Evolutionary conservation across 371 early-diverging fungal genomes (phyloP).

Genomic region (Capillidium rhysosporum): DNA sequence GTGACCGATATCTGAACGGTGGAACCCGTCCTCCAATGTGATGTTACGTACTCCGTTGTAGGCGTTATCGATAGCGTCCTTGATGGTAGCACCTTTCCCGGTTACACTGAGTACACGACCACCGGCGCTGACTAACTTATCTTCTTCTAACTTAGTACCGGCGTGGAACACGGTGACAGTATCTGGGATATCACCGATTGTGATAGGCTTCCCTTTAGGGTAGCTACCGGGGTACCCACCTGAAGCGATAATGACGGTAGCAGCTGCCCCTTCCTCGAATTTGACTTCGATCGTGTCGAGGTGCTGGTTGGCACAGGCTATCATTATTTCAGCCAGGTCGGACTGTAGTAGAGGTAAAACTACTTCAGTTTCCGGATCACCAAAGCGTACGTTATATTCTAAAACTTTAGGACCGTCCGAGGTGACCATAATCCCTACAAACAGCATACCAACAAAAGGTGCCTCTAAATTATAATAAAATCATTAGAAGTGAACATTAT

Average conservation of each 20-base stretch:
- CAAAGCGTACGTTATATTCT: slow-evolving; percentile 94
- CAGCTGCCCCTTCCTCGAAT: slow-evolving; percentile 53
- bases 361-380: slow-evolving; percentile 94
- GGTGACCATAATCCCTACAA: slow-evolving; percentile 92
- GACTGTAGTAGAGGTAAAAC: slow-evolving; percentile 75
- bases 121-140: slow-evolving; percentile 62
- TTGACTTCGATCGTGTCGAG: slow-evolving; percentile 67
- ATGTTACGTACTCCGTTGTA: slow-evolving; percentile 46
- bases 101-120: slow-evolving; percentile 91
- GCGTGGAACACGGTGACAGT: slow-evolving; percentile 79
- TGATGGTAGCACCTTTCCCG: slow-evolving; percentile 46
- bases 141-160: slow-evolving; percentile 43
- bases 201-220: slow-evolving; percentile 57
- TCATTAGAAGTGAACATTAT: background rate
- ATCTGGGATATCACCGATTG: slow-evolving; percentile 22
- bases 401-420: slow-evolving; percentile 72
- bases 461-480: slow-evolving; percentile 22
- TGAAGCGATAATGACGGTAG: slow-evolving; percentile 81
- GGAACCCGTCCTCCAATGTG: slow-evolving; percentile 65
- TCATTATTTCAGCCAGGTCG: slow-evolving; percentile 72
- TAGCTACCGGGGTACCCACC: slow-evolving; percentile 84
- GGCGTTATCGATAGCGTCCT: slow-evolving; percentile 52
- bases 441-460: slow-evolving; percentile 94
- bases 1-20: slow-evolving; percentile 82
- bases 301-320: slow-evolving; percentile 75